phyloP scores from a whole-genome alignment of 768 basidiomycete species.

The Brasilioporus rufonigricans region DNA sequence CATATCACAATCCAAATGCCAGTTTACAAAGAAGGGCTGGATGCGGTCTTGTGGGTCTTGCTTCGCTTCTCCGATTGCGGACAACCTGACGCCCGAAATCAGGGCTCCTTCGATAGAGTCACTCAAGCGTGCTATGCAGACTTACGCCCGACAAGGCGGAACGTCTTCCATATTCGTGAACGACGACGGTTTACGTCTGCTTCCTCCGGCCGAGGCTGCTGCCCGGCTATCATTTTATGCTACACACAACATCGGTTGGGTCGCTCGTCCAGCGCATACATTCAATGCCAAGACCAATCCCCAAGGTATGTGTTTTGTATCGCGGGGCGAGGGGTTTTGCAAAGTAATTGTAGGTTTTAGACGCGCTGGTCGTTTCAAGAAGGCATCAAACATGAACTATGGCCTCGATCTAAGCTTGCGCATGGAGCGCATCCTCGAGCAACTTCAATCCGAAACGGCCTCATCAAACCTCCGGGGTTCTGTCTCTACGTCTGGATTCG shows the following conservation, averaged over 20 bases:
- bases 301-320: constrained; percentile 35
- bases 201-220: constrained; percentile 45
- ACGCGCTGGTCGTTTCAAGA: constrained; percentile 82
- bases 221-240: constrained; percentile 53
- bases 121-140: constrained; percentile 59
- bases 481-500: constrained; percentile 23
- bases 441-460: constrained; percentile 26
- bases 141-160: constrained; percentile 66
- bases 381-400: constrained; percentile 92
- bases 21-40: constrained; percentile 56
- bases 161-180: constrained; percentile 57
- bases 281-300: constrained; percentile 43
- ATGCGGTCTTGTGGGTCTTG: constrained; percentile 45
- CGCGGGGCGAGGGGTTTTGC: constrained; percentile 32
- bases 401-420: constrained; percentile 48
- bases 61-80: background rate
- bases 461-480: constrained; percentile 21
- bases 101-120: constrained; percentile 50
- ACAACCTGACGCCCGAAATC: background rate
- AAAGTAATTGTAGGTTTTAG: constrained; percentile 23
- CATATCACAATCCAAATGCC: constrained; percentile 57
- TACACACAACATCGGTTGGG: constrained; percentile 56
- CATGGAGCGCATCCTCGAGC: constrained; percentile 30
- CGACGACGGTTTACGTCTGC: constrained; percentile 58
- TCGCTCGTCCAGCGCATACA: constrained; percentile 54